These are phyloP conservation scores for Geotrichum siamense DNA, from an alignment of 1,139 yeast species.

Conservation along the genomic window DNA sequence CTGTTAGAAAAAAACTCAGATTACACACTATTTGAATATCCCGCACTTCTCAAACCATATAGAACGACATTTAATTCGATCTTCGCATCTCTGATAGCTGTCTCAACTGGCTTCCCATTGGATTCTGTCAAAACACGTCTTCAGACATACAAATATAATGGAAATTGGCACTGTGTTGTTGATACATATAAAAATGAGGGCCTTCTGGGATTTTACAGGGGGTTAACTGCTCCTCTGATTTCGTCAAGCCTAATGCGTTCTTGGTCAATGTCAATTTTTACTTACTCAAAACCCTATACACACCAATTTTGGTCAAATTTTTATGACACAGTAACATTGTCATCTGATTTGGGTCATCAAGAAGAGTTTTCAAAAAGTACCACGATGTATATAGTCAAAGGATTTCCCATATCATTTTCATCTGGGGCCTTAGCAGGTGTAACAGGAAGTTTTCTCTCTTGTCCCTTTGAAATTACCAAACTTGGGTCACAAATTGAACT, in stretches of 20 bases:
- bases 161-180: conserved; percentile 52
- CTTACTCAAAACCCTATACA: conserved; percentile 46
- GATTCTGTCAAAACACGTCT: conserved; percentile 80
- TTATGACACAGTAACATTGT: conserved; percentile 17
- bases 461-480: conserved; percentile 83
- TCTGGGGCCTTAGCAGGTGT: conserved; percentile 68
- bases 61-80: conserved; percentile 55
- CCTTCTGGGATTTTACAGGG: conserved; percentile 63
- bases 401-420: conserved; percentile 57
- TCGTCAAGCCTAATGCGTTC: conserved; percentile 28
- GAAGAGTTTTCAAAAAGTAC: conserved; percentile 12
- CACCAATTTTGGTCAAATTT: conserved; percentile 24
- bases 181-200: conserved; percentile 60
- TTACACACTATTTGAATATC: conserved; percentile 28
- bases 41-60: conserved; percentile 47
- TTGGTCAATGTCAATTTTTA: conserved; percentile 55
- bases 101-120: conserved; percentile 72
- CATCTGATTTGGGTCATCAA: not conserved
- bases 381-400: conserved; percentile 37
- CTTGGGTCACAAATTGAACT: conserved; percentile 64
- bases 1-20: not conserved
- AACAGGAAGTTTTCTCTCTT: conserved; percentile 57
- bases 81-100: conserved; percentile 55
- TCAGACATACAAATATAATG: conserved; percentile 65
- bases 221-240: conserved; percentile 26